Base-by-base conservation (phyloP, 2,329 filamentous ascomycete genomes). In the Fusarium scirpi region DNA sequence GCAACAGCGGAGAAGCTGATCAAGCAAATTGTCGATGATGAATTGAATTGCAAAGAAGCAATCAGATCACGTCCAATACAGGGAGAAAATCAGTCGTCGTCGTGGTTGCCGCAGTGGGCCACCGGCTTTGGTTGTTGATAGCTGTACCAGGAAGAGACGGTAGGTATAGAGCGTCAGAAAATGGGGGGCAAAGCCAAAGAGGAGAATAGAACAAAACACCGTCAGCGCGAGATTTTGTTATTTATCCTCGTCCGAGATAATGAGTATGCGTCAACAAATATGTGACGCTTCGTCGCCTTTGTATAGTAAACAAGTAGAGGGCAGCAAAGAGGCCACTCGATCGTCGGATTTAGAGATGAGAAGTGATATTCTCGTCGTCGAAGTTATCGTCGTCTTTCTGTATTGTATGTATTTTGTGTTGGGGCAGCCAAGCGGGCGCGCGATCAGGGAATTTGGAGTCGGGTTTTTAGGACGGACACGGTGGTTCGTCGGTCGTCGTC, bases 31-130 rank as follows among this genome's bases (percentile, higher is more conserved):
- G 62, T 71, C 58, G 65, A 69, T 57, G 57, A 47, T 58, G 55
- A 46, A 55, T 66, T 66, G 56, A 59, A 61, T 66, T 66, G 56
- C 58, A 58, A 59, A 62, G 38, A 44, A 61, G 55, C 62, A 68
- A 66, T 70, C 72, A 66, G 53, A 62, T 73, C 67, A 72, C 70
- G 62, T 51, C 65, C 52, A 71, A 49, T 56, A 59, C 46, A 56
- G 47, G 43, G 60, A 46, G 63, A 56, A 71, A 24, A 70, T 67
- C 65, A 67, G 38, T 77, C 74, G 75, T 79, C 78, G 78, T 78
- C 73, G 74, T 75, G 62, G 76, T 68, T 77, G 76, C 75, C 77
- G 72, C 69, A 70, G 70, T 71, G 75, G 76, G 75, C 75, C 65
- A 73, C 76, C 76, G 77, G 58, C 58, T 72, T 70, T 67, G 57